These are phyloP conservation scores for Dissophora globulifera DNA, from an alignment of 192 early-diverging fungal genomes.

Conservation along the genomic window DNA sequence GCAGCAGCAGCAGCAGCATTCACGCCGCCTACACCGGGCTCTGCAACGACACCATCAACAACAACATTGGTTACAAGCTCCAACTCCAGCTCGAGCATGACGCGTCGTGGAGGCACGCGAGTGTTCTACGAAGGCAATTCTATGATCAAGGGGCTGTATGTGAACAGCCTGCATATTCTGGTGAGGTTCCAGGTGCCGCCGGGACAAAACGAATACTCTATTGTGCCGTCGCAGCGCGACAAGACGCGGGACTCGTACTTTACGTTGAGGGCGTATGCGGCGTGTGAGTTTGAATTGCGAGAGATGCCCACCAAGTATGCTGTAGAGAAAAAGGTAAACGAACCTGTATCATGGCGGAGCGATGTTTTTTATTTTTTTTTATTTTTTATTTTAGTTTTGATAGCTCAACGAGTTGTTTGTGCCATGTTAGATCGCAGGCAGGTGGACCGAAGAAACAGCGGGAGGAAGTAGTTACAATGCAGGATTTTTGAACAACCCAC, in stretches of 20 bases:
- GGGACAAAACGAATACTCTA: slow-evolving; percentile 69
- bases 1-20: too few relatives aligned
- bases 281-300: slow-evolving; percentile 69
- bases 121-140: slow-evolving; percentile 46
- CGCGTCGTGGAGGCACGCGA: slow-evolving; percentile 57
- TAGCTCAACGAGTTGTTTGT: too few relatives aligned
- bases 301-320: slow-evolving; percentile 70
- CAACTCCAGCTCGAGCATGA: too few relatives aligned
- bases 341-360: too few relatives aligned
- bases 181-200: slow-evolving; percentile 71
- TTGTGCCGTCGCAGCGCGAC: slow-evolving; percentile 86
- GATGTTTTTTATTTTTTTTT: too few relatives aligned
- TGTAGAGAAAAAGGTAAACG: slow-evolving; percentile 63
- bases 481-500: slow-evolving; percentile 82
- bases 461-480: slow-evolving; percentile 80
- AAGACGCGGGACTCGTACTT: slow-evolving; percentile 77
- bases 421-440: slow-evolving; percentile 58
- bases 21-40: slow-evolving; percentile 8
- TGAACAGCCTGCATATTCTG: slow-evolving; percentile 87
- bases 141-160: slow-evolving; percentile 77
- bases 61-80: too few relatives aligned
- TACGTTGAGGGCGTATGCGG: slow-evolving; percentile 76
- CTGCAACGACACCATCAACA: neutral
- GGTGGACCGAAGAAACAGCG: slow-evolving; percentile 80
- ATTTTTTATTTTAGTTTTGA: too few relatives aligned